A percentile compares a stretch with the other conserved stretches of the same genome.
These are phyloP conservation scores for Gremmenia infestans DNA, from an alignment of 2,329 filamentous ascomycete genomes.

Conservation along the genomic window DNA sequence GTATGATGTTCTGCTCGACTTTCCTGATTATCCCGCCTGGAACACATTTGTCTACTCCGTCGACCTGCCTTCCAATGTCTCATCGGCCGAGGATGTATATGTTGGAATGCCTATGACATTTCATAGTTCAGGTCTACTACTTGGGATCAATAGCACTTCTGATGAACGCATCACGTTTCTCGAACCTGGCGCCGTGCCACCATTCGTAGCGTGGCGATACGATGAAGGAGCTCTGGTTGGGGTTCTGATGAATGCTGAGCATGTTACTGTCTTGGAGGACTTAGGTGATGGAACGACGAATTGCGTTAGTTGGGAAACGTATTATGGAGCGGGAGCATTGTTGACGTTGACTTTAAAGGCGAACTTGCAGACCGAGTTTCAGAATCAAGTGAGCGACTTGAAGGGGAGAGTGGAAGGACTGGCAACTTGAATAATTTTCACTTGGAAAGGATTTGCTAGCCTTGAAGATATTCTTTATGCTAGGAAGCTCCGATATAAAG, in stretches of 20 bases:
- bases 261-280: conserved; percentile 8
- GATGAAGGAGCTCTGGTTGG: background rate
- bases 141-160: conserved; percentile 5
- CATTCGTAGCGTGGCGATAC: conserved; percentile 5
- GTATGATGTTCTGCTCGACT: conserved; percentile 8
- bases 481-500: too few relatives aligned
- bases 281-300: conserved; percentile 1
- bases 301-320: conserved; percentile 14
- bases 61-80: conserved; percentile 7
- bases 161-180: conserved; percentile 8
- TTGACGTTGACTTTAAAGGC: background rate
- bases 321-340: conserved; percentile 6
- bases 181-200: background rate
- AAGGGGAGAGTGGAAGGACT: conserved; percentile 4
- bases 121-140: conserved; percentile 6
- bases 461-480: too few relatives aligned
- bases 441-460: too few relatives aligned
- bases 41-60: conserved; percentile 13
- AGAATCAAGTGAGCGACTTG: conserved; percentile 8
- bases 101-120: conserved; percentile 13
- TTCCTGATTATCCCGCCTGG: conserved; percentile 5
- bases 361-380: conserved; percentile 8
- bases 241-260: conserved; percentile 10
- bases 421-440: too few relatives aligned
- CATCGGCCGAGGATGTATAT: conserved; percentile 5